Evolutionary conservation across 768 basidiomycete genomes (phyloP), one percentile per base, ranked within the genome.

Genomic region (Agrocybe praecox): DNA sequence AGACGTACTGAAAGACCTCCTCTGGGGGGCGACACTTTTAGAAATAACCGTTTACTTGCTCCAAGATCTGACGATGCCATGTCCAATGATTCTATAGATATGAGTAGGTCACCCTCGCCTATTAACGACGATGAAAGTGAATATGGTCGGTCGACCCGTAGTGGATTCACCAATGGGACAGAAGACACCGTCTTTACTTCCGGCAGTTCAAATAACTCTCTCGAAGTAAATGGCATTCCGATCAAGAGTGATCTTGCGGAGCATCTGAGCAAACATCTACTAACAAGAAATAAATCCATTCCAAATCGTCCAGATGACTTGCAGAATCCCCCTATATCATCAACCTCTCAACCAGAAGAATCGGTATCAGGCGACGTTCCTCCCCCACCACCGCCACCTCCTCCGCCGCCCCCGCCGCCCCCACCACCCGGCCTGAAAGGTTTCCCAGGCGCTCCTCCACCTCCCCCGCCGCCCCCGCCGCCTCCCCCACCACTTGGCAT

Each of bases 161-260:
- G 74, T 50, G 72, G 63, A 22, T 65, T 66, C 19, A 72, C 67
- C 10, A 79, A 74, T 46, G 71, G 78, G 5, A 85, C 83, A 3
- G 81, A 84, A 53, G 82, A 82, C 33, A 85, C 84, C 2, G 68
- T 74, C 40, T 66, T 79, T n/a, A 86, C 86, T 8, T 87, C 87
- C 42, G 71, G 82, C 44, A 77, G 77, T 58, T 84, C 84, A 40
- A 72, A 74, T 26, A 67, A 65, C 14, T 80, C 76, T 23, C 62
- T 72, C 18, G 76, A 80, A 22, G 72, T 70, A 48, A 56, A 65
- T 45, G 73, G 71, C 21, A 66, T 67, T 53, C 63, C 71, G 52
- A 74, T 73, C 32, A 72, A 79, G 36, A 82, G 77, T 19, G 77
- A 83, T 1, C 76, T 88, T 49, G 79, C 84, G 22, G 89, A 90